Evolutionary conservation across 441 rosid genomes (phyloP), one percentile per base, ranked within the genome.

Genomic region (Euphorbia corollata): DNA sequence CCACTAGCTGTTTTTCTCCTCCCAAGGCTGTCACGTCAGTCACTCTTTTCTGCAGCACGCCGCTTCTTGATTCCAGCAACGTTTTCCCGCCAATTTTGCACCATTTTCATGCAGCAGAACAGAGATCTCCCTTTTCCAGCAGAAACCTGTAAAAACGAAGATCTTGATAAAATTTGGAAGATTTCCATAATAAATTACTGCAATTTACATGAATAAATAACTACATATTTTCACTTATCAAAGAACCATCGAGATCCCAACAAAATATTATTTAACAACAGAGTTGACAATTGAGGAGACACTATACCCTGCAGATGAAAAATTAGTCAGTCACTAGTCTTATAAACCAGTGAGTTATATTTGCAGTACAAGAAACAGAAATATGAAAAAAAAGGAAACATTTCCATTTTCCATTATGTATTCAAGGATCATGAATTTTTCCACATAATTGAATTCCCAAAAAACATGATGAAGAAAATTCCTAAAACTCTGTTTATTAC

Each of bases 221-320:
- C n/a, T n/a, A n/a, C n/a, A n/a, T n/a, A n/a, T n/a, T n/a, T n/a
- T n/a, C n/a, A n/a, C n/a, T n/a, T n/a, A n/a, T n/a, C n/a, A n/a
- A 65, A 94, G 62, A 74, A 97, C 99, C 99, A 94, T 94, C 73
- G 99, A 91, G 63, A 94, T 80, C 67, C 99, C 99, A 81, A 94
- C 99, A 48, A 91, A 86, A 81, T 91, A 97, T 27, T 27, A 27
- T 27, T 27, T 78, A 94, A 94, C 68, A 94, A 77, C 77, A 94
- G 81, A 63, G 99, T 89, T 32, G 99, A 94, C 22, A 89, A 73
- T 77, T 88, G 97, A 76, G 94, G 79, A 77, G 97, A 86, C 96
- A 94, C 84, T 83, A 94, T 94, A 81, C 93, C 96, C 99, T 93
- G 91, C 53, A 83, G 59, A 75, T 63, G 65, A 69, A 67, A 63